Conservation (phyloP, 306 rosid genomes). For the Quercus berberidifolia region DNA sequence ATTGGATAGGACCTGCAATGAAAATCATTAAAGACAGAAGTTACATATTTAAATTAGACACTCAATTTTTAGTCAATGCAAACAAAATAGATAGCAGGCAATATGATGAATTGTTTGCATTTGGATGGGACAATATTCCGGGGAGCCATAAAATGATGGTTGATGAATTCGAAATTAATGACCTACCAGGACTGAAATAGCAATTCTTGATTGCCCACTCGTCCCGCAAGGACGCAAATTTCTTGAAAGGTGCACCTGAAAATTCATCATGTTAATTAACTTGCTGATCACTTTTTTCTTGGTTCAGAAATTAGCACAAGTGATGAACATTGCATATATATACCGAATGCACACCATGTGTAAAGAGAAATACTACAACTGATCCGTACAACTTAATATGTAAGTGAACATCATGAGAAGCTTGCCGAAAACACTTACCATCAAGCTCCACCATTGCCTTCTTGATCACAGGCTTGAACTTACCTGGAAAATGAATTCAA, state of each 20-base stretch:
- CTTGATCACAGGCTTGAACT: slow-evolving; percentile 97
- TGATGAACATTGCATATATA: background rate
- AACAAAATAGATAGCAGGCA: background rate
- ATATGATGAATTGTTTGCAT: background rate
- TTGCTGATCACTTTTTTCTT: slow-evolving; percentile 8
- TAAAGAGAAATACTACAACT: background rate
- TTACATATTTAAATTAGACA: background rate
- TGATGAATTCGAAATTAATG: background rate
- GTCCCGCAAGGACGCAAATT: slow-evolving; percentile 75
- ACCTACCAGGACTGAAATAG: slow-evolving; percentile 86
- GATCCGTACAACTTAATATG: background rate
- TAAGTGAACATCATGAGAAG: background rate
- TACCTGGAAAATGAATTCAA: slow-evolving; percentile 56
- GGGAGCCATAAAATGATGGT: background rate
- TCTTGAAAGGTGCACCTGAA: slow-evolving; percentile 96
- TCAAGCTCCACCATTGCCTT: slow-evolving; percentile 99
- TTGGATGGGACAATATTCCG: background rate
- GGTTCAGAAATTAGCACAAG: slow-evolving; percentile 3
- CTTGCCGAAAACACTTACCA: slow-evolving; percentile 38
- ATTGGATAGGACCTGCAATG: slow-evolving; percentile 88
- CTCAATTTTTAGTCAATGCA: slow-evolving; percentile 7
- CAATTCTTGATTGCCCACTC: slow-evolving; percentile 92
- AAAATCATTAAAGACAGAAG: slow-evolving; percentile 1
- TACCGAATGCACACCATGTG: background rate
- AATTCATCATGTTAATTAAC: slow-evolving; percentile 12